Conservation (phyloP, 139 green algal genomes). For the Chlorella sp. region DNA sequence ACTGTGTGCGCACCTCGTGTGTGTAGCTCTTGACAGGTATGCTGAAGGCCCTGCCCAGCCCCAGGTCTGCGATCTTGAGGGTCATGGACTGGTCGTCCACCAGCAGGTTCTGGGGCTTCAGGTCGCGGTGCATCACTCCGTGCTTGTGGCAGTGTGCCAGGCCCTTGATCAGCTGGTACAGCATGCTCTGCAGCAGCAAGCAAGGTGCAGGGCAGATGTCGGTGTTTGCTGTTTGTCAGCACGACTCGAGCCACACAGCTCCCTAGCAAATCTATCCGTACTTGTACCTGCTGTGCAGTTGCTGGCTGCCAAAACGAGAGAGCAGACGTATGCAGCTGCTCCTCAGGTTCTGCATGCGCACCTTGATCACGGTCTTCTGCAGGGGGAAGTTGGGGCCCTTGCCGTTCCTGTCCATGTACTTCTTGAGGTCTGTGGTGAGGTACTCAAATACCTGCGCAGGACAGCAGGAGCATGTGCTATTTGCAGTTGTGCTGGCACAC, state of each 20-base stretch:
- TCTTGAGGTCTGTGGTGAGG: slow-evolving; percentile 96
- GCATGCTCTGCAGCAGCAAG: slow-evolving; percentile 66
- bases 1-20: slow-evolving; percentile 73
- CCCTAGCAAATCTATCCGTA: too few relatives aligned
- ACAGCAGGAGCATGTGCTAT: too few relatives aligned
- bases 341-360: slow-evolving; percentile 12
- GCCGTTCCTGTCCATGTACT: slow-evolving; percentile 94
- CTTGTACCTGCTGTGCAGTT: too few relatives aligned
- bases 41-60: slow-evolving; percentile 89
- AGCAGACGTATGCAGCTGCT: background rate
- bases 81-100: slow-evolving; percentile 59
- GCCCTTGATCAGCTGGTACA: slow-evolving; percentile 96
- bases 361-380: slow-evolving; percentile 61
- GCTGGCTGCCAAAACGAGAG: too few relatives aligned
- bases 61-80: slow-evolving; percentile 97
- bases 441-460: slow-evolving; percentile 96
- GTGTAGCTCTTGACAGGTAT: slow-evolving; percentile 99
- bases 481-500: too few relatives aligned
- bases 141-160: slow-evolving; percentile 94
- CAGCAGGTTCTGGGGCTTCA: slow-evolving; percentile 99
- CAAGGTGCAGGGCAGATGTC: background rate
- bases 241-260: background rate
- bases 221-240: background rate
- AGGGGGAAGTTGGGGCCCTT: slow-evolving; percentile 67
- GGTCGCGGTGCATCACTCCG: slow-evolving; percentile 93